Conservation (phyloP, 2,329 filamentous ascomycete genomes). For the Epichloe gansuensis region DNA sequence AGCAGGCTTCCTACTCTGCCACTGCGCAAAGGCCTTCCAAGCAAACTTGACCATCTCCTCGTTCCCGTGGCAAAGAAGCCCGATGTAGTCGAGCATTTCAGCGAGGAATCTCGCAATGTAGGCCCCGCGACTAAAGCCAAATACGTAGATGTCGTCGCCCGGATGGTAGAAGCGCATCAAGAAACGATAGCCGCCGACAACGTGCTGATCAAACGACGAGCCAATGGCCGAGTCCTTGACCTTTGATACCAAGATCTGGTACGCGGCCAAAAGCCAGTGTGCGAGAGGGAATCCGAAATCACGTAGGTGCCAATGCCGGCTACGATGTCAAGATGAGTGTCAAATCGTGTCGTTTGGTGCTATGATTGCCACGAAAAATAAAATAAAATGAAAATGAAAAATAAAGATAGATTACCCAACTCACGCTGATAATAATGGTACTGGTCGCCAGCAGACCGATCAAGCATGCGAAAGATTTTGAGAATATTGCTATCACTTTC, state of each 20-base stretch:
- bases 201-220: slow-evolving; percentile 69
- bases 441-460: slow-evolving; percentile 49
- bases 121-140: slow-evolving; percentile 61
- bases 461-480: slow-evolving; percentile 59
- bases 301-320: slow-evolving; percentile 65
- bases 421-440: slow-evolving; percentile 53
- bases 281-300: slow-evolving; percentile 44
- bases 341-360: not conserved
- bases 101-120: slow-evolving; percentile 67
- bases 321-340: slow-evolving; percentile 14
- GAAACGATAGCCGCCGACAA: slow-evolving; percentile 73
- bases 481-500: slow-evolving; percentile 54
- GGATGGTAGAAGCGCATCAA: slow-evolving; percentile 61
- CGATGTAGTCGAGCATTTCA: slow-evolving; percentile 77
- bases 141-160: slow-evolving; percentile 56
- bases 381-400: not conserved
- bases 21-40: slow-evolving; percentile 70
- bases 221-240: slow-evolving; percentile 72
- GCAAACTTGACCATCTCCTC: slow-evolving; percentile 77
- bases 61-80: slow-evolving; percentile 68
- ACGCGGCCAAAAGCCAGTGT: slow-evolving; percentile 42
- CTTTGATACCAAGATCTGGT: slow-evolving; percentile 54
- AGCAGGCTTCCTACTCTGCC: slow-evolving; percentile 49
- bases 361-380: accelerated
- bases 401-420: slow-evolving; percentile 10